phyloP scores from a whole-genome alignment of 2,329 filamentous ascomycete species.

The Amauroascus niger region DNA sequence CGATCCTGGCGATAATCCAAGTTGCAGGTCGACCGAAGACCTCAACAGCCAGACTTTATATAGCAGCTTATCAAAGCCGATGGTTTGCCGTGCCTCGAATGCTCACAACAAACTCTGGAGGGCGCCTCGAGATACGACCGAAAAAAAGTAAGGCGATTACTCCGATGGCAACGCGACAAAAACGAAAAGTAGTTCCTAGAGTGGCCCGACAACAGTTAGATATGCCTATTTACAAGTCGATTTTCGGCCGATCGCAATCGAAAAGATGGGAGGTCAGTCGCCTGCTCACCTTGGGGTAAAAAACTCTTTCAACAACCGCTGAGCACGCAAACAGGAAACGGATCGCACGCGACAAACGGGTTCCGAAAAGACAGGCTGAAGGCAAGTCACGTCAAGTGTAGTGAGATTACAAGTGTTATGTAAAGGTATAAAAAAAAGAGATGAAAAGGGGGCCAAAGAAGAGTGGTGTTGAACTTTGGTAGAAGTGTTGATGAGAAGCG shows the following conservation, averaged over 20 bases:
- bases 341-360: conserved; percentile 1
- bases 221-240: not conserved
- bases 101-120: not conserved
- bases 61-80: not conserved
- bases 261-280: not conserved
- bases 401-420: not conserved
- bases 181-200: not conserved
- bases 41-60: not conserved
- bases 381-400: not conserved
- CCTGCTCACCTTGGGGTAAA: not conserved
- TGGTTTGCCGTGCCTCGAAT: not conserved
- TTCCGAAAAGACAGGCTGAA: not conserved
- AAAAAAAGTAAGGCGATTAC: not conserved
- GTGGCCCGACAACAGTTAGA: not conserved
- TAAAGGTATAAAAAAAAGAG: not conserved
- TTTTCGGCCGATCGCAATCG: too few species aligned
- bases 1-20: too few species aligned
- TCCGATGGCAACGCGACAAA: not conserved
- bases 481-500: not conserved
- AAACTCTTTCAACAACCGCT: not conserved
- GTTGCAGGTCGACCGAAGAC: not conserved
- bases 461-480: not conserved
- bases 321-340: not conserved
- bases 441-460: not conserved
- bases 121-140: not conserved